Evolutionary conservation across 495 filamentous ascomycete species (phyloP).

Genomic region (Halenospora varia): DNA sequence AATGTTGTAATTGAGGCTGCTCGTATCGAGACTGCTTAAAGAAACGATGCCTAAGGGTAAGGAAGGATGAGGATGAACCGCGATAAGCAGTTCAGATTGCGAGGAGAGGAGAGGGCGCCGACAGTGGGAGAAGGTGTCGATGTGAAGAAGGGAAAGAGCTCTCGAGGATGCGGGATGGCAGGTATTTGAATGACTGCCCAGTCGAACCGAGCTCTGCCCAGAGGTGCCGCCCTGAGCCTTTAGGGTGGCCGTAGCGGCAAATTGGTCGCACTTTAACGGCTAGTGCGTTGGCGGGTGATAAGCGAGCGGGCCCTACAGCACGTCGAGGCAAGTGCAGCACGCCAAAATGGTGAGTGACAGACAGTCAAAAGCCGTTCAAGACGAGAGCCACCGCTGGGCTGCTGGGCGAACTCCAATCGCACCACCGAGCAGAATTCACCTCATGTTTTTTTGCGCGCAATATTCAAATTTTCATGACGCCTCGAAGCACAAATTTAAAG

Average conservation of each 20-base stretch:
- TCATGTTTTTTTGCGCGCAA: too few relatives aligned
- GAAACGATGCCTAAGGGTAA: not conserved
- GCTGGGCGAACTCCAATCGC: too few relatives aligned
- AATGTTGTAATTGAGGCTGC: not conserved
- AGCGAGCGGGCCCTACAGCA: not conserved
- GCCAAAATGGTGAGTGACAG: too few relatives aligned
- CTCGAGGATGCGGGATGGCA: conserved; percentile 16
- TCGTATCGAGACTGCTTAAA: not conserved
- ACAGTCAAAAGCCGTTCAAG: too few relatives aligned
- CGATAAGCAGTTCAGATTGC: not conserved
- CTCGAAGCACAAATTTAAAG: too few relatives aligned
- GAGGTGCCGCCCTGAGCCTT: not conserved
- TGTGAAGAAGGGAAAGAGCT: conserved; percentile 29
- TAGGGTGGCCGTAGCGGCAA: not conserved
- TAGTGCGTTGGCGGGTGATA: not conserved
- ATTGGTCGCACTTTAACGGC: not conserved
- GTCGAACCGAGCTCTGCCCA: not conserved
- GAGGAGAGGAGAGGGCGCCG: conserved; percentile 16
- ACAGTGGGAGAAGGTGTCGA: conserved; percentile 30
- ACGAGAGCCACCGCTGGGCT: too few relatives aligned
- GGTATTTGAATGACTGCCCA: conserved; percentile 1
- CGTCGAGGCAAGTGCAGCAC: not conserved
- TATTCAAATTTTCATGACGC: too few relatives aligned
- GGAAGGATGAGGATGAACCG: not conserved
- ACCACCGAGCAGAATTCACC: too few relatives aligned